Evolutionary conservation across 331 rosid species (phyloP).

Genomic region (Cydonia oblonga): DNA sequence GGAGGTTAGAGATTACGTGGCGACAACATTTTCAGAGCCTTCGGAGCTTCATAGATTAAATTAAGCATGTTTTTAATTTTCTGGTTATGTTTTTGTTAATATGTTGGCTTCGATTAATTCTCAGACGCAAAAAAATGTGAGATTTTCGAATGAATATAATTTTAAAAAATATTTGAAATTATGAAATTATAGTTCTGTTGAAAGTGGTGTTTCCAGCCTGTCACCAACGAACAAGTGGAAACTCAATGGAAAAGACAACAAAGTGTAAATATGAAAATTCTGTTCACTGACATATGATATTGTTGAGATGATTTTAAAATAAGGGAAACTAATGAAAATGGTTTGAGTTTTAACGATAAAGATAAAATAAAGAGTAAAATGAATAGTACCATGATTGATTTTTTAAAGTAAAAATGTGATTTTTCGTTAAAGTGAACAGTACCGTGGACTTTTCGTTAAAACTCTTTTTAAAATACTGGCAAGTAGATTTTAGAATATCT

Average conservation of each 20-base stretch:
- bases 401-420: no score
- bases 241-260: background rate
- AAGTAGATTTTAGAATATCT: no score
- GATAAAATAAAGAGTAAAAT: no score
- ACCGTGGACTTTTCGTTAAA: no score
- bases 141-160: background rate
- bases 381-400: no score
- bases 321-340: no score
- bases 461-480: no score
- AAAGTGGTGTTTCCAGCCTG: slow-evolving; percentile 10
- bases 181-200: background rate
- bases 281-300: background rate
- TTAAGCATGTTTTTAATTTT: background rate
- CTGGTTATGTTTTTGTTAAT: background rate
- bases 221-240: background rate
- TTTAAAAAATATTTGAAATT: background rate
- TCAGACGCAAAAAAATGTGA: background rate
- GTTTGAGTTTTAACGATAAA: no score
- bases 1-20: slow-evolving; percentile 77
- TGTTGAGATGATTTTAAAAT: no score
- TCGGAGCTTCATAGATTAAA: slow-evolving; percentile 19
- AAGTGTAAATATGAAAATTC: background rate
- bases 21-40: slow-evolving; percentile 49
- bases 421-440: no score
- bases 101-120: background rate